phyloP scores from a whole-genome alignment of 805 yeast genomes.

The Jamesozyma spencerorum region DNA sequence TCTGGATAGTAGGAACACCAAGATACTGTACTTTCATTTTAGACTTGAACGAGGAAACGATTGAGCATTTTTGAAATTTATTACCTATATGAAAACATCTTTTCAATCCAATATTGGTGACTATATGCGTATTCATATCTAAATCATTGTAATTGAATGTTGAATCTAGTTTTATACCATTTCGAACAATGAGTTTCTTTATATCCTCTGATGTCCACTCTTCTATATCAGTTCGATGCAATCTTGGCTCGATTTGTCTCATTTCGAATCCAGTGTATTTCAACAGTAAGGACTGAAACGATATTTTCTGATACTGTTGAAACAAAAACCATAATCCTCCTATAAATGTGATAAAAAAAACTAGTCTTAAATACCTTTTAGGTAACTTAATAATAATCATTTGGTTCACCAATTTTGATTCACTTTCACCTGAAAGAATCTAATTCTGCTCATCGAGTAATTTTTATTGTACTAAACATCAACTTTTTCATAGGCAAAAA shows the following conservation, averaged over 20 bases:
- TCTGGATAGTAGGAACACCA: not conserved
- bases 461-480: too few species aligned
- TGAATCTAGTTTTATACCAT: not conserved
- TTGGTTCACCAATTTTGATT: too few species aligned
- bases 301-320: too few species aligned
- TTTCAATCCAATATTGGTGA: constrained; percentile 13
- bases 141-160: not conserved
- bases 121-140: constrained; percentile 5
- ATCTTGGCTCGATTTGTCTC: not conserved
- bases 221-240: not conserved
- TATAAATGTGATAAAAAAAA: too few species aligned
- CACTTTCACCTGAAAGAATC: too few species aligned
- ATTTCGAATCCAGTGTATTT: not conserved
- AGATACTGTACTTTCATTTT: too few species aligned
- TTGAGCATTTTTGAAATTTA: constrained; percentile 8
- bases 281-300: too few species aligned
- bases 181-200: not conserved
- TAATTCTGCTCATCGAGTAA: too few species aligned
- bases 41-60: not conserved
- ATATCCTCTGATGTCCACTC: not conserved
- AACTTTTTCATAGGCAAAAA: too few species aligned
- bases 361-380: too few species aligned
- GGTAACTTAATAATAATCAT: too few species aligned
- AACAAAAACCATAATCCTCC: too few species aligned
- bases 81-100: constrained; percentile 17